A percentile compares a stretch with the other conserved stretches of the same genome.
Conservation (phyloP, 805 yeast genomes). For the Wickerhamiella occidentalis region DNA sequence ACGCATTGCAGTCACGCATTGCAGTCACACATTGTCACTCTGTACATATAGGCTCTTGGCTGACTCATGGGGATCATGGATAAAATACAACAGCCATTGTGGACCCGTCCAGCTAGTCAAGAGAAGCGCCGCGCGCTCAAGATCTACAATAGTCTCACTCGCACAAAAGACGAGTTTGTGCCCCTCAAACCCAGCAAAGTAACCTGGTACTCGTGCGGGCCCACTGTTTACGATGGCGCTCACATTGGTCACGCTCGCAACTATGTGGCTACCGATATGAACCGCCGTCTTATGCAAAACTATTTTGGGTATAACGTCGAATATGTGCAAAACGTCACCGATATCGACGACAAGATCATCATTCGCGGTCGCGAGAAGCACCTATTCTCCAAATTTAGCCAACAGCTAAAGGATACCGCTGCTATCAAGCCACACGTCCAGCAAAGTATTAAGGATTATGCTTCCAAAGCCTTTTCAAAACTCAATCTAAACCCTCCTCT, state of each 20-base stretch:
- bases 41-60: not conserved
- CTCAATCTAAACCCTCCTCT: slow-evolving; percentile 33
- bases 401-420: slow-evolving; percentile 29
- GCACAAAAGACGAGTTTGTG: slow-evolving; percentile 65
- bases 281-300: slow-evolving; percentile 76
- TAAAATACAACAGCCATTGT: slow-evolving; percentile 37
- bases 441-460: slow-evolving; percentile 33
- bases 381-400: slow-evolving; percentile 51
- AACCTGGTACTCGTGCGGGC: slow-evolving; percentile 97
- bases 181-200: slow-evolving; percentile 52
- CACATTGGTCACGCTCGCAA: slow-evolving; percentile 99
- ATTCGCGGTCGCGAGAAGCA: slow-evolving; percentile 85
- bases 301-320: slow-evolving; percentile 81
- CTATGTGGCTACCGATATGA: slow-evolving; percentile 87
- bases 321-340: slow-evolving; percentile 96
- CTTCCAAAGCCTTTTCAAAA: slow-evolving; percentile 41
- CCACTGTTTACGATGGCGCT: slow-evolving; percentile 89
- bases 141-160: slow-evolving; percentile 72
- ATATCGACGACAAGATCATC: slow-evolving; percentile 94
- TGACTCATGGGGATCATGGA: slow-evolving; percentile 12
- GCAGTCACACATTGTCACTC: not conserved
- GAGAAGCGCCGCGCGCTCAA: slow-evolving; percentile 37
- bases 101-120: slow-evolving; percentile 34
- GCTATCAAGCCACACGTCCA: slow-evolving; percentile 24
- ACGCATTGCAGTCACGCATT: not conserved